Base-by-base conservation (phyloP, 1,284 basidiomycete genomes). In the Violaceomyces palustris region DNA sequence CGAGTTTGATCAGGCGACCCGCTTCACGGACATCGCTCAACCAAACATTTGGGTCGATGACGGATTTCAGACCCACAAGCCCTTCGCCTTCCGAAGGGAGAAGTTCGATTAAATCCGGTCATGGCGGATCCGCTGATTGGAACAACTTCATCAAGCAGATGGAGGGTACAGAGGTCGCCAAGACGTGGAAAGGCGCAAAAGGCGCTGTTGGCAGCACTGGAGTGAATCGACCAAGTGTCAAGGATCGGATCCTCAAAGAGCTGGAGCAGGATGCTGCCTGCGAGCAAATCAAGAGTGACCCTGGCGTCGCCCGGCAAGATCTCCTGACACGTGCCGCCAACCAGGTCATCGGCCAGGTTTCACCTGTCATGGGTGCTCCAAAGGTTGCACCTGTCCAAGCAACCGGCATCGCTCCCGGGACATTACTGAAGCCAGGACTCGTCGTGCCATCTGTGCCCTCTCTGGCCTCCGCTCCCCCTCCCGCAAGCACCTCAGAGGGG, bases 61-160 rank as follows among this genome's bases (percentile, higher is more conserved):
- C n/a, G n/a, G n/a, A n/a, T n/a, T n/a, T n/a, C n/a, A n/a, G n/a
- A n/a, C n/a, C n/a, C n/a, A n/a, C n/a, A n/a, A n/a, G n/a, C n/a
- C n/a, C n/a, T n/a, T n/a, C n/a, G n/a, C n/a, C n/a, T n/a, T n/a
- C n/a, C n/a, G n/a, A n/a, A n/a, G n/a, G n/a, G n/a, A n/a, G n/a
- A n/a, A n/a, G n/a, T n/a, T n/a, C n/a, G n/a, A n/a, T n/a, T n/a
- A n/a, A n/a, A n/a, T 22, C n/a, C 25, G 35, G 42, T 12, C 33
- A 38, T 28, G 36, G 17, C 14, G 61, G 50, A 6, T 48, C 60
- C 5, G 42, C 46, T 22, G 64, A 67, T 35, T 68, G 66, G 66
- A 61, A 61, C 28, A 47, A 42, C 23, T 68, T 68, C 31, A 55
- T 66, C 33, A 50, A 59, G 21, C 53, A 50, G 47, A 68, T 68